Evolutionary conservation across 495 filamentous ascomycete genomes (phyloP).

Genomic region (Tricharina praecox): DNA sequence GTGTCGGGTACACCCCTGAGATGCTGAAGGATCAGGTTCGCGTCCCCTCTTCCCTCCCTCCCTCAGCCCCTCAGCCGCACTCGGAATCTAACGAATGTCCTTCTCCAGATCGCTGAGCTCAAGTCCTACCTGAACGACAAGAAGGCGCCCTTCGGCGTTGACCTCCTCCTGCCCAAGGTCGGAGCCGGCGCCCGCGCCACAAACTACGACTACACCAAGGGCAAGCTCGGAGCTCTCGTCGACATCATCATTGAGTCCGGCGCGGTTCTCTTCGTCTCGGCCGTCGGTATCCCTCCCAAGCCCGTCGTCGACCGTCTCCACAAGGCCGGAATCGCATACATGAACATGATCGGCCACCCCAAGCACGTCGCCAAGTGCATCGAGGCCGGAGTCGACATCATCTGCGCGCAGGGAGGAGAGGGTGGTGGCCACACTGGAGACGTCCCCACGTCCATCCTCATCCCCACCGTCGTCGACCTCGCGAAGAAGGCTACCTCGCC

Average conservation of each 20-base stretch:
- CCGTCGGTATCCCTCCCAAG: constrained; percentile 85
- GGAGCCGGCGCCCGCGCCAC: constrained; percentile 60
- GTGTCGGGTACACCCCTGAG: constrained; percentile 89
- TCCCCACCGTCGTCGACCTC: constrained; percentile 75
- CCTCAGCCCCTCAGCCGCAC: too few relatives aligned
- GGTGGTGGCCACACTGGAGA: constrained; percentile 85
- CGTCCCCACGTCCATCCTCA: constrained; percentile 73
- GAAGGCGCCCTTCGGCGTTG: constrained; percentile 96
- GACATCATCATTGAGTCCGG: constrained; percentile 83
- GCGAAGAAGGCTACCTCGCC: constrained; percentile 68
- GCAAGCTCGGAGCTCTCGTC: constrained; percentile 81
- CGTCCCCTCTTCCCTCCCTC: not conserved
- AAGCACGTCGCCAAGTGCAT: constrained; percentile 94
- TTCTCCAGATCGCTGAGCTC: constrained; percentile 52
- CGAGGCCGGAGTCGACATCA: constrained; percentile 73
- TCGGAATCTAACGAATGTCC: not conserved
- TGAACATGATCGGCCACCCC: constrained; percentile 99
- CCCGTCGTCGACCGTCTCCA: constrained; percentile 78
- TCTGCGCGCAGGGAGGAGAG: constrained; percentile 86
- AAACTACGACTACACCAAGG: constrained; percentile 99
- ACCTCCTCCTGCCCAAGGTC: constrained; percentile 85
- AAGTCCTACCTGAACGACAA: constrained; percentile 82
- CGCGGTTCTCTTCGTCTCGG: constrained; percentile 86
- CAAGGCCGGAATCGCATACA: constrained; percentile 73
- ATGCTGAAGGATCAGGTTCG: constrained; percentile 76